Base-by-base conservation (phyloP, 345 rosid genomes). In the Carallia brachiata region DNA sequence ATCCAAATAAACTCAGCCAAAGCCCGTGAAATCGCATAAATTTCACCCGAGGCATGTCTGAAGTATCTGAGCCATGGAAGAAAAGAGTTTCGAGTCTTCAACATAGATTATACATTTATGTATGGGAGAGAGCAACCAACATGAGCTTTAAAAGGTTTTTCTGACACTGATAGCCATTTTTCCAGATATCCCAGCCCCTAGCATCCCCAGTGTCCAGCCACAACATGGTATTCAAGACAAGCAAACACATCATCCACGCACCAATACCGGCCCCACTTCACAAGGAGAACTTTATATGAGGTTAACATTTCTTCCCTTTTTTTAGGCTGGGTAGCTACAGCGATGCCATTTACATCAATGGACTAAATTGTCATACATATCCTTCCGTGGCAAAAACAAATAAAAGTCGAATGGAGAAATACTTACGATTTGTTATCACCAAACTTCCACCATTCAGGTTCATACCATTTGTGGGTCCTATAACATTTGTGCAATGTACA, bases 371-470 rank as follows among this genome's bases (percentile, higher is more conserved):
- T 34, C 56, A 60, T 62, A 36, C 57, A 37, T 0, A 30, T 10
- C 6, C 4, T 27, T 59, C 61, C 62, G 23, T 50, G 16, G 16
- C 31, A 65, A n/a, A n/a, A 30, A 60, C 12, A 28, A n/a, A 31
- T 9, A 16, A 67, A 60, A 70, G 37, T 34, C 54, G 36, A 36
- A 52, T 6, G 52, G 19, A 23, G 7, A 7, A 40, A 28, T 47
- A 79, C 94, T 83, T 84, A 88, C 97, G 83, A 78, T 84, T 87
- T 90, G 77, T 80, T 82, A 82, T 85, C 89, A 13, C 97, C 92
- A 32, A 95, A 95, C 78, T 92, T 95, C 99, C 99, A 95, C 98
- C 99, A 90, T 39, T 92, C 93, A 69, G 92, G 94, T 70, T 90
- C 74, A 73, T 73, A 85, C 97, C 97, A 90, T 83, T 79, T 87